phyloP scores from a whole-genome alignment of 108 stramenopile species.

The Fragilaria crotonensis region DNA sequence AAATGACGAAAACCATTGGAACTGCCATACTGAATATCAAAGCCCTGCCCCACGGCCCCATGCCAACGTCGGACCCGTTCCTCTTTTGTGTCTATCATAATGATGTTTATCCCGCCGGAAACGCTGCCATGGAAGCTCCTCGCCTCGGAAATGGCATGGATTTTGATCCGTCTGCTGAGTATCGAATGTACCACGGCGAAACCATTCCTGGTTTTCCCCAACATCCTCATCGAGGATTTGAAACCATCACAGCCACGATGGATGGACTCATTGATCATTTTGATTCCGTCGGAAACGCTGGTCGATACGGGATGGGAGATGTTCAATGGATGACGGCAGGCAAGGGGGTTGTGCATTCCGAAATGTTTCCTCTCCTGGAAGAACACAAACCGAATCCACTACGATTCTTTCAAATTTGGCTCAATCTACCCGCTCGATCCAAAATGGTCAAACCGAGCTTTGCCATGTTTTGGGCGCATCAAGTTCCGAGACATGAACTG shows the following conservation, averaged over 20 bases:
- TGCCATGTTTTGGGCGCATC: conserved; percentile 69
- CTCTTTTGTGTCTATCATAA: conserved; percentile 82
- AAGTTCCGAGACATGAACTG: conserved; percentile 41
- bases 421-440: conserved; percentile 59
- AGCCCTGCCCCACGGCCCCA: conserved; percentile 51
- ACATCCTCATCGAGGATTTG: conserved; percentile 86
- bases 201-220: conserved; percentile 48
- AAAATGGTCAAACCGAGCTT: conserved; percentile 80
- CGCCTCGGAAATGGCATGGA: conserved; percentile 45
- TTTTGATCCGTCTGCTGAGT: conserved; percentile 38
- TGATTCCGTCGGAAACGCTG: conserved; percentile 65
- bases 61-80: conserved; percentile 67
- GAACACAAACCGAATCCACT: conserved; percentile 26
- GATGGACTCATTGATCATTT: conserved; percentile 70
- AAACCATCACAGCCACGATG: conserved; percentile 81
- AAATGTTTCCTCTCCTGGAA: conserved; percentile 58
- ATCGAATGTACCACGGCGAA: conserved; percentile 70
- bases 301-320: conserved; percentile 63
- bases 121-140: conserved; percentile 39
- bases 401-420: conserved; percentile 72
- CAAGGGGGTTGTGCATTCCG: conserved; percentile 68
- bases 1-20: too few relatives aligned
- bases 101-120: conserved; percentile 58
- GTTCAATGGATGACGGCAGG: conserved; percentile 93
- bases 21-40: conserved; percentile 28